These are phyloP conservation scores for Dentipellis sp. DNA, from an alignment of 768 basidiomycete genomes.

Conservation along the genomic window DNA sequence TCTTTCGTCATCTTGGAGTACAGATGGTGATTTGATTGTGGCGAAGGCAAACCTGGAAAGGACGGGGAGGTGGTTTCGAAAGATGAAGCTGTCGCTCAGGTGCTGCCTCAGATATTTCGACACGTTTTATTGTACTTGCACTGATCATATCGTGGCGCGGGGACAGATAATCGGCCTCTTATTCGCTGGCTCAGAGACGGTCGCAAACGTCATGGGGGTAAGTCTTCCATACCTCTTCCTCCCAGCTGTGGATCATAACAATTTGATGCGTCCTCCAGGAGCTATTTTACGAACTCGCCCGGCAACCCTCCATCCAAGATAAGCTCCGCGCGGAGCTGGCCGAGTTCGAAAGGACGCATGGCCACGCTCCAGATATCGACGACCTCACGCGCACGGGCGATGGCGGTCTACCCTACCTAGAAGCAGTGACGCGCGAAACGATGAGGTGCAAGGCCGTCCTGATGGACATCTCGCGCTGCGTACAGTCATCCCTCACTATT, in stretches of 20 bases:
- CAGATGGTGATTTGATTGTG: too few relatives aligned
- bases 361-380: not conserved
- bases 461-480: constrained; percentile 8
- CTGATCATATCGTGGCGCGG: not conserved
- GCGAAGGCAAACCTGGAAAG: not conserved
- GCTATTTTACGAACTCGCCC: constrained; percentile 4
- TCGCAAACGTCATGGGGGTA: constrained; percentile 6
- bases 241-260: too few relatives aligned
- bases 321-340: not conserved
- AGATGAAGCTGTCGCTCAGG: constrained; percentile 8
- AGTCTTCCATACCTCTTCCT: not conserved
- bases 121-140: too few relatives aligned
- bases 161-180: constrained; percentile 4
- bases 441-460: constrained; percentile 11
- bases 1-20: not conserved
- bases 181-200: constrained; percentile 8
- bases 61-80: not conserved
- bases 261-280: not conserved
- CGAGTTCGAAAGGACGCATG: not conserved
- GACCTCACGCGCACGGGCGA: constrained; percentile 8
- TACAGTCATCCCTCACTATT: not conserved
- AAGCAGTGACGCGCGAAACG: constrained; percentile 14
- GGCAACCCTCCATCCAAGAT: not conserved
- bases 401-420: constrained; percentile 13
- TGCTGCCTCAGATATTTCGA: not conserved